These are phyloP conservation scores for Bremia lactucae DNA, from an alignment of 352 stramenopile species.

Conservation along the genomic window DNA sequence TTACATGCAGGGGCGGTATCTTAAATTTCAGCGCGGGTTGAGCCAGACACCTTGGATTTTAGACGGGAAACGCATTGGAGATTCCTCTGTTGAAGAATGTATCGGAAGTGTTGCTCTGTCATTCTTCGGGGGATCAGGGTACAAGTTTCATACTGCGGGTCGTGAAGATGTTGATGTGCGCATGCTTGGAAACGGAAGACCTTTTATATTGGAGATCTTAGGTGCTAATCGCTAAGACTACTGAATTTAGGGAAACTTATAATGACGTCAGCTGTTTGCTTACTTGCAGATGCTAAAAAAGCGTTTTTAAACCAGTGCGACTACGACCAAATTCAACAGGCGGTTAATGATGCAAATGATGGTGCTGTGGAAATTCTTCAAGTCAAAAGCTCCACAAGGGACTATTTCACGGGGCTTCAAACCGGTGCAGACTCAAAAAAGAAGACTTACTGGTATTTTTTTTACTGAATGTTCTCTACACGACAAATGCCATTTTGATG, in stretches of 20 bases:
- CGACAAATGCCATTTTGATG: background rate
- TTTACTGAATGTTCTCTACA: background rate
- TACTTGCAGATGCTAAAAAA: conserved; percentile 57
- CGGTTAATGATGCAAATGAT: conserved; percentile 59
- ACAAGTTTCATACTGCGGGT: conserved; percentile 95
- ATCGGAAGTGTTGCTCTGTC: conserved; percentile 67
- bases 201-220: conserved; percentile 85
- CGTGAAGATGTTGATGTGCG: conserved; percentile 96
- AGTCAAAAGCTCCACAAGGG: conserved; percentile 56
- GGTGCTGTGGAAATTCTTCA: conserved; percentile 80
- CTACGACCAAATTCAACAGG: conserved; percentile 40
- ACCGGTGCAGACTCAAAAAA: conserved; percentile 75
- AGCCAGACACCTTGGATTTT: conserved; percentile 88
- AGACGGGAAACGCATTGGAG: conserved; percentile 74
- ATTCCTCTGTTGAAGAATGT: conserved; percentile 84
- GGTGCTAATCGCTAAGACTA: conserved; percentile 14
- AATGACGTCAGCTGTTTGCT: conserved; percentile 7
- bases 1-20: conserved; percentile 84
- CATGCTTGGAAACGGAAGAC: conserved; percentile 91
- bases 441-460: conserved; percentile 76
- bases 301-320: conserved; percentile 43
- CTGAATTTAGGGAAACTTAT: no score
- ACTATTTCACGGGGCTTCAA: conserved; percentile 74
- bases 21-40: conserved; percentile 84
- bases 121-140: conserved; percentile 50